A percentile compares a stretch with the other conserved stretches of the same genome.
phyloP scores from a whole-genome alignment of 2,329 filamentous ascomycete species.

The Epichloe sp. region DNA sequence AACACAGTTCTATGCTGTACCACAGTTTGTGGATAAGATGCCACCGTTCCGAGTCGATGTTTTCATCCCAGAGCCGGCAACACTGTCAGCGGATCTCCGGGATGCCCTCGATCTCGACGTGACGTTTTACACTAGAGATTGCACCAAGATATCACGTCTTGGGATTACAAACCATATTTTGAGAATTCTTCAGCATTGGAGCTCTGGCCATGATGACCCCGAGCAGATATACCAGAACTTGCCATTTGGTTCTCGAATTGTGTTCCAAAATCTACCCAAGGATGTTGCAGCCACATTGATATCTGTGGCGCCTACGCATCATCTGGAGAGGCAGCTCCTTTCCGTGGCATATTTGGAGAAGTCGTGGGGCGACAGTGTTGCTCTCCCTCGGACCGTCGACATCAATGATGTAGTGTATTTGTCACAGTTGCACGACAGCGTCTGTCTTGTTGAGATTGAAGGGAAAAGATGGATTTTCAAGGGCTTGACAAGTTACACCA shows the following conservation, averaged over 20 bases:
- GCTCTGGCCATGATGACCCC: conserved; percentile 18
- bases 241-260: conserved; percentile 45
- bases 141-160: conserved; percentile 30
- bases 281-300: conserved; percentile 34
- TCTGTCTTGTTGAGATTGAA: conserved; percentile 37
- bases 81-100: conserved; percentile 27
- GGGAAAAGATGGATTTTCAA: conserved; percentile 40
- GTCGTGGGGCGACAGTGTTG: conserved; percentile 29
- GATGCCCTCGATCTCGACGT: conserved; percentile 32
- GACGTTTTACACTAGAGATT: conserved; percentile 43
- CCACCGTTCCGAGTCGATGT: conserved; percentile 44
- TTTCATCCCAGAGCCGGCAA: conserved; percentile 39
- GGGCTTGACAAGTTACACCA: conserved; percentile 41
- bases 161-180: conserved; percentile 41
- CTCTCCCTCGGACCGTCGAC: conserved; percentile 34
- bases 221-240: conserved; percentile 27
- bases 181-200: conserved; percentile 40
- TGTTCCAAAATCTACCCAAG: conserved; percentile 37
- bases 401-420: conserved; percentile 36
- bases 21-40: conserved; percentile 33
- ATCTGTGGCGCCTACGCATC: conserved; percentile 34
- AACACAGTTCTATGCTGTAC: conserved; percentile 43
- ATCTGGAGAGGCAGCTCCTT: conserved; percentile 39
- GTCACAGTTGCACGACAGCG: conserved; percentile 44
- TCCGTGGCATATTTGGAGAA: conserved; percentile 26